Evolutionary conservation across 352 stramenopile species (phyloP).

Genomic region (Globisporangium canariense): DNA sequence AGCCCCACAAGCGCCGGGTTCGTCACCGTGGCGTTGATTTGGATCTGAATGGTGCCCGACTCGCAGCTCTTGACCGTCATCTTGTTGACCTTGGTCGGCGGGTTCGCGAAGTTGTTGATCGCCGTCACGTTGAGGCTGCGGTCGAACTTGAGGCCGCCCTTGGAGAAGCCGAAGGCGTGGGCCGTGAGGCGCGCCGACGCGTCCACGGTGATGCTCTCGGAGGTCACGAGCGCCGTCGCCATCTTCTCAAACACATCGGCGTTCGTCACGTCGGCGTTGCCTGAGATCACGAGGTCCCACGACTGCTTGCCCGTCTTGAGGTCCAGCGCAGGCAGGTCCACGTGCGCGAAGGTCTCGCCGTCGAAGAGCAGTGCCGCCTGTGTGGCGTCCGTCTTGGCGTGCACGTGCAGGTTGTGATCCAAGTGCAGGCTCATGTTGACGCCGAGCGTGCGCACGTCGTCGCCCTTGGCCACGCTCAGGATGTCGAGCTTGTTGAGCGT

Average conservation of each 20-base stretch:
- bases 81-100: slow-evolving; percentile 43
- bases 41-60: slow-evolving; percentile 35
- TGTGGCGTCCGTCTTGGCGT: slow-evolving; percentile 50
- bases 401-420: slow-evolving; percentile 38
- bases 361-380: slow-evolving; percentile 40
- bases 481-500: slow-evolving; percentile 70
- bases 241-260: slow-evolving; percentile 41
- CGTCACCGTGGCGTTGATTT: slow-evolving; percentile 58
- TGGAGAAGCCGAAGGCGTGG: slow-evolving; percentile 43
- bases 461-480: slow-evolving; percentile 31
- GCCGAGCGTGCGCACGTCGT: slow-evolving; percentile 24
- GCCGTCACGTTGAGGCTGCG: slow-evolving; percentile 39
- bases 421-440: slow-evolving; percentile 58
- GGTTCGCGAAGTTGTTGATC: slow-evolving; percentile 56
- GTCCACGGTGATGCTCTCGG: slow-evolving; percentile 34
- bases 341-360: slow-evolving; percentile 35
- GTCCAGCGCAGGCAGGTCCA: slow-evolving; percentile 51
- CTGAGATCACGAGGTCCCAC: slow-evolving; percentile 53
- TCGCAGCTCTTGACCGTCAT: slow-evolving; percentile 46
- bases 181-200: slow-evolving; percentile 37
- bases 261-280: slow-evolving; percentile 34
- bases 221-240: slow-evolving; percentile 33
- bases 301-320: slow-evolving; percentile 40
- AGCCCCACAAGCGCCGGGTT: slow-evolving; percentile 13
- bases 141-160: slow-evolving; percentile 46